phyloP scores from a whole-genome alignment of 768 basidiomycete species.

The Amanita inopinata region DNA sequence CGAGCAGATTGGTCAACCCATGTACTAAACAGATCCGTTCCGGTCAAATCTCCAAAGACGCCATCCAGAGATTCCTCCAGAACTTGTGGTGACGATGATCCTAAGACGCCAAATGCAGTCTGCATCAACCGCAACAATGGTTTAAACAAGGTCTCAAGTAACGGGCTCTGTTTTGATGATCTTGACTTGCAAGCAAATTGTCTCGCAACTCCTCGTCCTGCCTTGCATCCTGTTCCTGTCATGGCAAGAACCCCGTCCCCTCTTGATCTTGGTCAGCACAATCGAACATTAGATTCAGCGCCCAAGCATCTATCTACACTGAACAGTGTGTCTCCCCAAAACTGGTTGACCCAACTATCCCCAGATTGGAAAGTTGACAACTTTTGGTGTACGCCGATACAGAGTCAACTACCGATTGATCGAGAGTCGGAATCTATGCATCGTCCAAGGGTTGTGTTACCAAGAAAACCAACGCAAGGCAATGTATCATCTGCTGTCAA shows the following conservation, averaged over 20 bases:
- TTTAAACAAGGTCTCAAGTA: too few relatives aligned
- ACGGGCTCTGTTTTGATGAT: not conserved
- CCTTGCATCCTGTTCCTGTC: too few relatives aligned
- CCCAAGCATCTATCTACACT: too few relatives aligned
- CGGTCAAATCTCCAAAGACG: not conserved
- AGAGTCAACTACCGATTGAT: constrained; percentile 3
- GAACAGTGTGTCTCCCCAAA: too few relatives aligned
- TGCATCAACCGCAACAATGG: not conserved
- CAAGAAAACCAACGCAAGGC: not conserved
- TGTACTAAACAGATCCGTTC: not conserved
- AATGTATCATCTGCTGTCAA: not conserved
- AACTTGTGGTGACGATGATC: not conserved
- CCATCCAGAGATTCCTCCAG: not conserved
- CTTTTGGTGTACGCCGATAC: not conserved
- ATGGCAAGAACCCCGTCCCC: too few relatives aligned
- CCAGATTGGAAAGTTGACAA: not conserved
- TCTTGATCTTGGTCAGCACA: too few relatives aligned
- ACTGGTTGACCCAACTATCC: too few relatives aligned
- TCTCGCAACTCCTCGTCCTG: not conserved
- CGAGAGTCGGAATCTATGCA: not conserved
- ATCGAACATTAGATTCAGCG: too few relatives aligned
- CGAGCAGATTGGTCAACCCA: not conserved
- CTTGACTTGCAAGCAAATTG: not conserved
- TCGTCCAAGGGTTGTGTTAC: not conserved
- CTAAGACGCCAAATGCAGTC: not conserved